phyloP scores from a whole-genome alignment of 2,329 filamentous ascomycete species.

The Volutella citrinella region DNA sequence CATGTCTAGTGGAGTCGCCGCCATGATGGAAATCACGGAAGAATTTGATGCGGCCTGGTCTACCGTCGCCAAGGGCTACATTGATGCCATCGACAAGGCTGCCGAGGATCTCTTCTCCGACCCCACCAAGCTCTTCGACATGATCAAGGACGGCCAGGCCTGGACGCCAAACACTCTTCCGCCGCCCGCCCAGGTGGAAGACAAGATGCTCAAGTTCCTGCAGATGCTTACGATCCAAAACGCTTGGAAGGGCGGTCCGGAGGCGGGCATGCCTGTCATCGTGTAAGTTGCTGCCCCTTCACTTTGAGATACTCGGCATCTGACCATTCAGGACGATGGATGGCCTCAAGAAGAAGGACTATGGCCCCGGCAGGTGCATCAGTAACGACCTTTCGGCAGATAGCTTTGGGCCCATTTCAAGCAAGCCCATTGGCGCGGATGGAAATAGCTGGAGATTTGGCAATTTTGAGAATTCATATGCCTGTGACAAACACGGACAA shows the following conservation, averaged over 20 bases:
- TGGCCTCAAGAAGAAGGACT: background rate
- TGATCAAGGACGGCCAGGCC: background rate
- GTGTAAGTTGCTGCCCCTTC: no score
- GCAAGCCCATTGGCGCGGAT: no score
- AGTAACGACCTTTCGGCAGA: no score
- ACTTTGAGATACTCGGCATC: no score
- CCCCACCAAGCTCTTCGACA: background rate
- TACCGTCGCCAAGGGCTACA: background rate
- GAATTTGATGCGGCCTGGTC: background rate
- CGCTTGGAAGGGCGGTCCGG: background rate
- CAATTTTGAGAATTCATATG: no score
- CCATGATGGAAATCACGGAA: background rate
- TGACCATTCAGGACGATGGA: background rate
- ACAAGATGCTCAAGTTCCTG: background rate
- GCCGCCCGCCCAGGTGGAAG: background rate
- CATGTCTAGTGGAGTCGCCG: background rate
- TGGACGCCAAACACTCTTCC: background rate
- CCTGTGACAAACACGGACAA: no score
- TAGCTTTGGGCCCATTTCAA: no score
- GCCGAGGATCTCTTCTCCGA: background rate
- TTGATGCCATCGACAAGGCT: background rate
- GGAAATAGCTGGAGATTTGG: no score
- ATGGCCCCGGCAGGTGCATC: no score
- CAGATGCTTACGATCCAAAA: background rate
- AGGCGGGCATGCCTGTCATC: background rate